Conservation (phyloP, 78 protist genomes). For the Guillardia theta region DNA sequence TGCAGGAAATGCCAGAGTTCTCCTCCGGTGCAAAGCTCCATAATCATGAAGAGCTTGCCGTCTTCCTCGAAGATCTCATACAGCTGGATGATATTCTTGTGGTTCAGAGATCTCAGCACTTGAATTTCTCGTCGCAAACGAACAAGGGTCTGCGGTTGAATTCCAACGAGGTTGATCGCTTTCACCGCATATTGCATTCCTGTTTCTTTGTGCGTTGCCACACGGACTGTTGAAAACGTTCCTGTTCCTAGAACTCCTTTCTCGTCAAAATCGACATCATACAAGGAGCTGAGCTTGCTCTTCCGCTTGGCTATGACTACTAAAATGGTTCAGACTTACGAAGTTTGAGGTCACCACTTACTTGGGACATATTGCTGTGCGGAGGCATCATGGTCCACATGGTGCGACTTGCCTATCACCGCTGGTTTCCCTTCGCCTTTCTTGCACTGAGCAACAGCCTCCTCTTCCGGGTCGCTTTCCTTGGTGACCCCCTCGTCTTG, state of each 20-base stretch:
- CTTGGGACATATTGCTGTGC: no score
- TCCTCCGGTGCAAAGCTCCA: conserved; percentile 27
- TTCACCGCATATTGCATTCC: conserved; percentile 23
- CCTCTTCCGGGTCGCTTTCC: no score
- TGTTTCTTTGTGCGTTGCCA: not conserved
- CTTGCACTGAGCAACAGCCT: no score
- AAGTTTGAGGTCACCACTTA: no score
- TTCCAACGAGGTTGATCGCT: not conserved
- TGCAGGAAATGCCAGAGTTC: conserved; percentile 33
- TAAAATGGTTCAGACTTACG: no score
- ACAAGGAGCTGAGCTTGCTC: not conserved
- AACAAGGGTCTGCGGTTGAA: conserved; percentile 3
- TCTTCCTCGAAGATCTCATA: conserved; percentile 25
- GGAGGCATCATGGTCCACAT: no score
- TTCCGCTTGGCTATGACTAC: not conserved
- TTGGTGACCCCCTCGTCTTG: no score
- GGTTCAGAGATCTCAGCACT: not conserved
- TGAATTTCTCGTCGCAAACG: conserved; percentile 14
- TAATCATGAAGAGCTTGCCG: conserved; percentile 3
- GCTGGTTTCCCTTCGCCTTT: no score
- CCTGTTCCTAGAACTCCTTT: conserved; percentile 24
- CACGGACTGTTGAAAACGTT: not conserved
- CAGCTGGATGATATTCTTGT: conserved; percentile 23
- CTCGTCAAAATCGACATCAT: not conserved
- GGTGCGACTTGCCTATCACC: no score